These are phyloP conservation scores for Conticribra guillardii DNA, from an alignment of 108 stramenopile genomes.

Conservation along the genomic window DNA sequence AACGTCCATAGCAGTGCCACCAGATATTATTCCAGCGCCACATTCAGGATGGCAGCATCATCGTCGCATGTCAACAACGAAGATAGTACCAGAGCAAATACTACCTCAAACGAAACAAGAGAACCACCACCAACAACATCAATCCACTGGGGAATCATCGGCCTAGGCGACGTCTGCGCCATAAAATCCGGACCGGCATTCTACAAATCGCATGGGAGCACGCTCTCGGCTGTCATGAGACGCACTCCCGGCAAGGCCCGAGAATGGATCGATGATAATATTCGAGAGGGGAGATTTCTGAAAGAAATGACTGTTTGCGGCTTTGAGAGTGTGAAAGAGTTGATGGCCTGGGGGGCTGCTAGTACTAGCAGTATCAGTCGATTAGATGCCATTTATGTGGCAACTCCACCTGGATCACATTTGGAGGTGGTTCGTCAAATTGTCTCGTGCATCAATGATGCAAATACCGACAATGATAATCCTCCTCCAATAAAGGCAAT, in stretches of 20 bases:
- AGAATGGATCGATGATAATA: conserved; percentile 43
- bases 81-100: no score
- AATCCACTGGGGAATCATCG: conserved; percentile 66
- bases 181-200: conserved; percentile 69
- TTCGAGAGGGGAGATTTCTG: background rate
- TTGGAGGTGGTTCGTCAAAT: conserved; percentile 40
- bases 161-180: conserved; percentile 64
- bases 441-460: conserved; percentile 33
- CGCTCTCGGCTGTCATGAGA: conserved; percentile 64
- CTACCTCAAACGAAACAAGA: no score
- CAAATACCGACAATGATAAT: no score
- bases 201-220: conserved; percentile 51
- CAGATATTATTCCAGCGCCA: no score
- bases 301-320: conserved; percentile 22
- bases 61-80: no score
- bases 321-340: conserved; percentile 54
- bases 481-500: conserved; percentile 24
- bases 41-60: no score
- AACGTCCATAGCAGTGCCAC: no score
- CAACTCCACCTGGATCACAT: conserved; percentile 61
- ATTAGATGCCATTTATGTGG: conserved; percentile 63
- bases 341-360: conserved; percentile 36
- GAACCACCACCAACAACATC: no score
- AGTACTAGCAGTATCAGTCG: conserved; percentile 36
- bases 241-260: conserved; percentile 60